Evolutionary conservation across 140 eudicot species (phyloP).

Genomic region (Cichorium intybus): DNA sequence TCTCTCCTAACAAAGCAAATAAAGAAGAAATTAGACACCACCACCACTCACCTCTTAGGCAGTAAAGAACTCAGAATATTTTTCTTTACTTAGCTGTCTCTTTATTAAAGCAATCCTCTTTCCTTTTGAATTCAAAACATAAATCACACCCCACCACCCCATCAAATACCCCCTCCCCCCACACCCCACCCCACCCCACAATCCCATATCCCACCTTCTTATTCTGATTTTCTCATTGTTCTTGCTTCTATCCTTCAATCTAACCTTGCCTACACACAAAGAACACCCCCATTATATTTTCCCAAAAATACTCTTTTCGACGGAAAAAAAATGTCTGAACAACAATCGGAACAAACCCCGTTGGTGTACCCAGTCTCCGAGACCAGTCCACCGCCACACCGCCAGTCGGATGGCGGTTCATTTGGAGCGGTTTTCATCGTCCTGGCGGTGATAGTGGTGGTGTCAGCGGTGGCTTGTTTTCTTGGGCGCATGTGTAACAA

Average conservation of each 20-base stretch:
- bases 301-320: background rate
- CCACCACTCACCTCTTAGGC: constrained; percentile 31
- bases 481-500: constrained; percentile 39
- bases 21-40: constrained; percentile 41
- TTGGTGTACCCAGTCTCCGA: constrained; percentile 51
- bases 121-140: constrained; percentile 50
- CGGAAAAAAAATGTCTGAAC: constrained; percentile 49
- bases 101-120: constrained; percentile 59
- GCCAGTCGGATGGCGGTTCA: constrained; percentile 61
- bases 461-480: constrained; percentile 39
- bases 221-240: constrained; percentile 33
- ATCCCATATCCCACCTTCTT: constrained; percentile 22
- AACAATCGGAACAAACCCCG: constrained; percentile 34
- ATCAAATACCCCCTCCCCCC: background rate
- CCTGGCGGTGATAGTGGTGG: constrained; percentile 34
- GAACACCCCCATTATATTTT: constrained; percentile 20
- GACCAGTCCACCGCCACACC: constrained; percentile 24
- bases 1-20: constrained; percentile 59
- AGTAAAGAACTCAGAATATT: constrained; percentile 47
- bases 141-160: constrained; percentile 27
- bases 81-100: constrained; percentile 59
- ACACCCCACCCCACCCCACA: constrained; percentile 25
- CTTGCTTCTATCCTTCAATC: constrained; percentile 28
- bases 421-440: constrained; percentile 44
- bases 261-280: constrained; percentile 40